phyloP scores from a whole-genome alignment of 2,329 filamentous ascomycete genomes.

The Ophiostoma fasciatum region DNA sequence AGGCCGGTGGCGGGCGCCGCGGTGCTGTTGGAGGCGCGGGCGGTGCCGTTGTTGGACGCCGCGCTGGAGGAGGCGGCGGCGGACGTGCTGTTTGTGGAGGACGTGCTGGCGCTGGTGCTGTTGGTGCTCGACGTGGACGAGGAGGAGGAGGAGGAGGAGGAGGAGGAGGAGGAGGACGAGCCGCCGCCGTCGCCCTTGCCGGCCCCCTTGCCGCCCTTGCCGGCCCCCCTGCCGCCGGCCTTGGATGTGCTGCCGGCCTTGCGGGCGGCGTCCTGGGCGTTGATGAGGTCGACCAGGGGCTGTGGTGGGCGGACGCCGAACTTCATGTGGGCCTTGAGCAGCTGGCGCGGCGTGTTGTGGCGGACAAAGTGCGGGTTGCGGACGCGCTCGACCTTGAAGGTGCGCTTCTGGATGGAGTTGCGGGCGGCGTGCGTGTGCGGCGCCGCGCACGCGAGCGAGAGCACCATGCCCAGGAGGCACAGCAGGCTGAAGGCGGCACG shows the following conservation, averaged over 20 bases:
- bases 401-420: conserved; percentile 31
- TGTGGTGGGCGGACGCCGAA: conserved; percentile 40
- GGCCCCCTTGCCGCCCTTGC: conserved; percentile 2
- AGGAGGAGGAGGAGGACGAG: too few species aligned
- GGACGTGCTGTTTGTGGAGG: conserved; percentile 4
- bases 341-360: conserved; percentile 41
- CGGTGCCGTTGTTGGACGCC: neutral
- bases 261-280: conserved; percentile 12
- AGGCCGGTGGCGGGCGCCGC: conserved; percentile 31
- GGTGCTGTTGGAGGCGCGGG: conserved; percentile 10
- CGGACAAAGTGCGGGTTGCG: conserved; percentile 38
- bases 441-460: conserved; percentile 27
- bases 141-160: too few species aligned
- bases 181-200: conserved; percentile 2
- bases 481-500: conserved; percentile 14
- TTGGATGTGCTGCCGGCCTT: conserved; percentile 13
- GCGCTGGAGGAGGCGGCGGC: neutral
- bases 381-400: conserved; percentile 47
- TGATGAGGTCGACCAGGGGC: conserved; percentile 24
- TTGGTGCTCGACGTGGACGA: conserved; percentile 1
- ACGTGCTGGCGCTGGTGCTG: conserved; percentile 13
- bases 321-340: conserved; percentile 54
- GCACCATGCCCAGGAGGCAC: conserved; percentile 32
- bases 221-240: neutral
- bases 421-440: conserved; percentile 30